These are phyloP conservation scores for Suhomyces terraborum DNA, from an alignment of 1,139 yeast species.

Conservation along the genomic window DNA sequence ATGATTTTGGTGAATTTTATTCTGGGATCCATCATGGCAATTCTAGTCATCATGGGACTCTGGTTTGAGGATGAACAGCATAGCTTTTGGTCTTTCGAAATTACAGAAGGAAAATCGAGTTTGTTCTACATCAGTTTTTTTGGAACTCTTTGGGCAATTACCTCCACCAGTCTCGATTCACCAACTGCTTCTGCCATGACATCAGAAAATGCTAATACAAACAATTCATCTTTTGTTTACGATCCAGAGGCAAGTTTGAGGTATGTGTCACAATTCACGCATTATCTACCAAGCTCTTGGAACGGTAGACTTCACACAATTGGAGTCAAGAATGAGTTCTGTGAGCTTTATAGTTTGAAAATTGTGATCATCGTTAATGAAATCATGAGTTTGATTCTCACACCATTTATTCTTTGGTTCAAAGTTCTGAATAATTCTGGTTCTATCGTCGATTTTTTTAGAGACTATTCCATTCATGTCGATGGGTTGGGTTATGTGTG, in stretches of 20 bases:
- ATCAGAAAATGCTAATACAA: slow-evolving; percentile 25
- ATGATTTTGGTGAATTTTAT: slow-evolving; percentile 71
- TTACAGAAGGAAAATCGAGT: slow-evolving; percentile 77
- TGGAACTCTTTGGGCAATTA: slow-evolving; percentile 80
- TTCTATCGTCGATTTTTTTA: slow-evolving; percentile 79
- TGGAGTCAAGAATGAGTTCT: slow-evolving; percentile 79
- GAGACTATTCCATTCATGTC: slow-evolving; percentile 86
- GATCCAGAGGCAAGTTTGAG: slow-evolving; percentile 87
- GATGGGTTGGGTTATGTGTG: slow-evolving; percentile 96
- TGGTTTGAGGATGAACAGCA: slow-evolving; percentile 76
- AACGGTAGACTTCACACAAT: slow-evolving; percentile 80
- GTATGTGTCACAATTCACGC: slow-evolving; percentile 83
- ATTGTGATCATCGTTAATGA: slow-evolving; percentile 75
- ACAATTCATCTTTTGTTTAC: slow-evolving; percentile 50
- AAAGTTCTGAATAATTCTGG: slow-evolving; percentile 74
- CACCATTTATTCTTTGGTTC: slow-evolving; percentile 88
- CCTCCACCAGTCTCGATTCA: slow-evolving; percentile 35
- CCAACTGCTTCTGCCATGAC: slow-evolving; percentile 16
- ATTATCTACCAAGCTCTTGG: slow-evolving; percentile 87
- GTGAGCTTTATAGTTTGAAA: slow-evolving; percentile 73
- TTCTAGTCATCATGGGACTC: slow-evolving; percentile 79
- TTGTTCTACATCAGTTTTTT: slow-evolving; percentile 84
- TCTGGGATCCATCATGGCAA: slow-evolving; percentile 87
- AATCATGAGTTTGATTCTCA: slow-evolving; percentile 72
- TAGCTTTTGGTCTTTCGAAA: slow-evolving; percentile 84